Percentiles rank a stretch among this genome's conserved stretches.
These are phyloP conservation scores for Backusella circina DNA, from an alignment of 192 early-diverging fungal species.

Conservation along the genomic window DNA sequence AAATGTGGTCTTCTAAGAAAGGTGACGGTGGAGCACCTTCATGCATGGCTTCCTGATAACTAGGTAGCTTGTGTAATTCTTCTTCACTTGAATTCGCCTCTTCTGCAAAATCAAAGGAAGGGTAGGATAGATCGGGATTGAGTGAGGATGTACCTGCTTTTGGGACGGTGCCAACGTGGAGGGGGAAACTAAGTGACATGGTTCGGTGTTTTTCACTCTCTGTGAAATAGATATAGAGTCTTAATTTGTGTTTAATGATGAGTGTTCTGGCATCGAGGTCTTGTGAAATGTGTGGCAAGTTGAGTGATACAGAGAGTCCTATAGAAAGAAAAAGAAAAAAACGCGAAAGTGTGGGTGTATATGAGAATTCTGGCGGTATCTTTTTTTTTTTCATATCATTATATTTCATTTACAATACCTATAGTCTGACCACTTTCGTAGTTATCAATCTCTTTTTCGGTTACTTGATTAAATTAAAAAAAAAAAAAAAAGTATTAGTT, in stretches of 20 bases:
- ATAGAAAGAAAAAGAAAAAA: neutral
- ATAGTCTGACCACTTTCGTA: neutral
- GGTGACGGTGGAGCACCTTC: slow-evolving; percentile 5
- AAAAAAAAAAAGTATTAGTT: neutral
- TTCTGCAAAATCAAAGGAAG: neutral
- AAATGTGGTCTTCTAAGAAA: slow-evolving; percentile 5
- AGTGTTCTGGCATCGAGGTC: neutral
- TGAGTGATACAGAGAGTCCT: neutral
- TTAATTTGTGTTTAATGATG: neutral
- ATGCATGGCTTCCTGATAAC: slow-evolving; percentile 5
- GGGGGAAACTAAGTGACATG: neutral
- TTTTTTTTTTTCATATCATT: too few relatives aligned
- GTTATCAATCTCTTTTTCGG: neutral
- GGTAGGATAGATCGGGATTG: neutral
- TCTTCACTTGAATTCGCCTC: neutral
- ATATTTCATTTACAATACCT: neutral
- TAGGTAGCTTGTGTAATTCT: neutral
- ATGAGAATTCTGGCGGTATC: too few relatives aligned
- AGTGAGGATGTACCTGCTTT: neutral
- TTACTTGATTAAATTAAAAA: too few relatives aligned
- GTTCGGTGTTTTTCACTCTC: neutral
- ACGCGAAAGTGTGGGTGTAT: too few relatives aligned
- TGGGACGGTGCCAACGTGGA: neutral
- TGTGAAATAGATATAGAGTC: neutral
- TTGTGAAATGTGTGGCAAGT: slow-evolving; percentile 4